Evolutionary conservation across 306 rosid species (phyloP), one percentile per base, ranked within the genome.

Genomic region (Abrus precatorius): DNA sequence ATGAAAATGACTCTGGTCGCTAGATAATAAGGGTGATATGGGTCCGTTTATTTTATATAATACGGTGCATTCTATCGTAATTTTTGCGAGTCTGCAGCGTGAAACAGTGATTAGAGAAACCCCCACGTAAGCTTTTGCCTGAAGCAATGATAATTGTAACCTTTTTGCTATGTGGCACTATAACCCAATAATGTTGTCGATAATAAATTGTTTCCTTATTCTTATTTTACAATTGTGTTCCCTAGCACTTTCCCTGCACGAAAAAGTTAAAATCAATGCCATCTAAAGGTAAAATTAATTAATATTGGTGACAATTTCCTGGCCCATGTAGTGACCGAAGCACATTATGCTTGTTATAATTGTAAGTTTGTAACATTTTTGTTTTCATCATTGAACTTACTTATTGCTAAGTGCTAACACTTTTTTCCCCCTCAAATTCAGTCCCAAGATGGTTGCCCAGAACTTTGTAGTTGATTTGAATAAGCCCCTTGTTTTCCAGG

Each of bases 401-500:
- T 72, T 53, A 75, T 33, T 67, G 36, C 68, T 57, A 12, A 41
- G 61, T 74, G 50, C 77, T 69, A 11, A 63, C 74, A 13, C 34
- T 56, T 61, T 66, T 63, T 59, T 14, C 30, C 27, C 79, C 36
- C 63, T 81, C 72, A 76, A 72, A 76, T 64, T 71, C 85, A 86
- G 84, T 74, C 30, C 70, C 82, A 91, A 75, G 80, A 95, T 95
- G 99, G 96, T 93, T 81, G 88, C 89, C 0, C 93, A 86, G 92
- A 85, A 77, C 80, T 95, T 90, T 69, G 87, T 77, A 12, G 99
- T 93, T 60, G 98, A 95, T 89, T 80, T 93, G 90, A 82, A 90
- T 65, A 93, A 91, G 82, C 86, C 96, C 79, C 97, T 95, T 62
- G 97, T 93, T 68, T 93, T 93, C 88, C 99, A 95, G 99, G 99